Evolutionary conservation across 2,329 filamentous ascomycete genomes (phyloP), one percentile per base, ranked within the genome.

Genomic region (Pseudogymnoascus sp.): DNA sequence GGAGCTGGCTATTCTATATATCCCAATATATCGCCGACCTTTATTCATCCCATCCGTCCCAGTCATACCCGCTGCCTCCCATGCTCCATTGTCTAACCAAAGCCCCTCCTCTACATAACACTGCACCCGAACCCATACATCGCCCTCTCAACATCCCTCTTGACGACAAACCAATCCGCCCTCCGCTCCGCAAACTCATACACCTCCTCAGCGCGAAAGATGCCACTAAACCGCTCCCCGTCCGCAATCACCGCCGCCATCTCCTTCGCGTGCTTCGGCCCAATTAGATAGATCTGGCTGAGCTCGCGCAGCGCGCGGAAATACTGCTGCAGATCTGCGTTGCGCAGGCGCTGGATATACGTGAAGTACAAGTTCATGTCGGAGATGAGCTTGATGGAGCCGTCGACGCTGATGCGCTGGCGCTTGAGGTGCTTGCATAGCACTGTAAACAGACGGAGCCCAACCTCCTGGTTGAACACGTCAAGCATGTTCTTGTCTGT

Each of bases 401-500:
- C 94, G 65, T 91, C 88, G 27, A 91, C 90, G 72, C 88, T 93
- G 75, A 99, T 85, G 62, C 94, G 88, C 79, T 97, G 94, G 8
- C 93, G 89, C 79, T 99, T 99, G 67, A 99, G 83, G 76, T 99
- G 94, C 77, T 99, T 99, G 81, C 93, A 97, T 59, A 99, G 81
- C 15, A 91, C 89, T 17, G 89, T 87, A 77, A 97, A 99, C 60
- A 99, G 83, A 27, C 94, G 89, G 66, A 97, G 83, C 0, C 94
- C 94, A 27, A 99, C 93, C 77, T 99, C 94, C 75, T 94, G 91
- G 74, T 96, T 97, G 81, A 99, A 99, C 12, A 99, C 94, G 72
- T 99, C 94, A 27, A 99, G 86, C 82, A 96, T 96, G 65, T 91
- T 93, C 79, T 99, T 99, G 73, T 99, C 94, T 1, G 93, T 97